Percentiles rank a stretch among this genome's conserved stretches.
phyloP scores from a whole-genome alignment of 2,329 filamentous ascomycete genomes.

The Xylaria sp. region DNA sequence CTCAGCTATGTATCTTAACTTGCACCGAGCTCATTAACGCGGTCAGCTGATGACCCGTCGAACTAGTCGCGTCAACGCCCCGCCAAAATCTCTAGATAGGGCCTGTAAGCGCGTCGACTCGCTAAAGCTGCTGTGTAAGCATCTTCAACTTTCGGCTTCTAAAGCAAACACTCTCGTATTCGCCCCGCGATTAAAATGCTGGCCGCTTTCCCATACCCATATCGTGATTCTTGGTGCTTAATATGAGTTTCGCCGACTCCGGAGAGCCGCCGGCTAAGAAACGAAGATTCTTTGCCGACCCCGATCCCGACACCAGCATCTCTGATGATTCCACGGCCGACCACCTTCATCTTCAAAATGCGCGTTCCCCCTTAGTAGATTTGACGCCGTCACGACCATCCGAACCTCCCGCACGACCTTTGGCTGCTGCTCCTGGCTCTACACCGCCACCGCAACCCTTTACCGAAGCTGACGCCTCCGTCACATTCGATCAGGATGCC shows the following conservation, averaged over 20 bases:
- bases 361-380: constrained; percentile 40
- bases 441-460: constrained; percentile 27
- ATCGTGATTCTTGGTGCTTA: constrained; percentile 15
- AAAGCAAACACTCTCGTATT: background rate
- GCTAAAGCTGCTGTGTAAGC: background rate
- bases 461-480: constrained; percentile 36
- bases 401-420: constrained; percentile 31
- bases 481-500: constrained; percentile 64
- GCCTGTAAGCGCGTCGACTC: constrained; percentile 18
- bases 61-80: constrained; percentile 42
- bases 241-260: constrained; percentile 55
- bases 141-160: background rate
- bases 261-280: constrained; percentile 52
- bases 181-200: constrained; percentile 19
- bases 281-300: constrained; percentile 56
- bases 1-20: background rate
- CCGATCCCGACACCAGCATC: constrained; percentile 49
- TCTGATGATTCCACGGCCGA: constrained; percentile 39
- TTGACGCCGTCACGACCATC: constrained; percentile 39
- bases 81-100: constrained; percentile 26
- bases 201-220: background rate
- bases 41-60: constrained; percentile 55
- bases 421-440: background rate
- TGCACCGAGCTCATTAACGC: constrained; percentile 39
- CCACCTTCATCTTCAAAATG: constrained; percentile 33